Base-by-base conservation (phyloP, 768 basidiomycete species). In the Termitomyces sp. region DNA sequence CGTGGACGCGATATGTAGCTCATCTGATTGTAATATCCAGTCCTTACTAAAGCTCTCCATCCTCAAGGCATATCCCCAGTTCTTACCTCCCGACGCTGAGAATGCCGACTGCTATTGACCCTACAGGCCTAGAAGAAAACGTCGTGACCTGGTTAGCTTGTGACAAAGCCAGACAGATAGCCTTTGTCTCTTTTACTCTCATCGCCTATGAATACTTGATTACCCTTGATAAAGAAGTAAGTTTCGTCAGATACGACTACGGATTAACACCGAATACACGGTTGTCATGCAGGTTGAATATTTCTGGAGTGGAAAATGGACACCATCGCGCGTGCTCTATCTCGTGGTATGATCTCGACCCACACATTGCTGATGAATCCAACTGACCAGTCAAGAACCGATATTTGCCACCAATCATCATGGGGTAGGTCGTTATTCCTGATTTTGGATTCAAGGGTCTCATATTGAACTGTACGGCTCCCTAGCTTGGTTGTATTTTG, bases 241-340 rank as follows among this genome's bases (percentile, higher is more conserved):
- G 38, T 40, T 46, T 7, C 4, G 11, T 42, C 32, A 33, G 3
- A 15, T 23, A 3, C 16, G 10, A 29, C 5, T 15, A 13, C 7
- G 10, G 15, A 1, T 3, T 16, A 11, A 45, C 38, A n/a, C n/a
- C n/a, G 16, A 15, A 23, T 18, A 32, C 11, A 9, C 18, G n/a
- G 7, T 33, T 9, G n/a, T 11, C 3, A 12, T 16, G 1, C 33
- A 58, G 57, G 49, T 55, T n/a, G 27, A 47, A 50, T 58, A 48
- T 35, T 58, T 58, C 50, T 55, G 57, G 57, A 51, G 42, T n/a
- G 58, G 54, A 32, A 59, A 56, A 35, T 56, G 58, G 58, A 59
- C 58, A 11, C 51, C 51, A 7, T 53, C 58, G 10, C 39, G 58
- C 35, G 25, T 45, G 1, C 25, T 59, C 13, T 59, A 59, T 27